phyloP scores from a whole-genome alignment of 768 basidiomycete species.

The Russula sp. region DNA sequence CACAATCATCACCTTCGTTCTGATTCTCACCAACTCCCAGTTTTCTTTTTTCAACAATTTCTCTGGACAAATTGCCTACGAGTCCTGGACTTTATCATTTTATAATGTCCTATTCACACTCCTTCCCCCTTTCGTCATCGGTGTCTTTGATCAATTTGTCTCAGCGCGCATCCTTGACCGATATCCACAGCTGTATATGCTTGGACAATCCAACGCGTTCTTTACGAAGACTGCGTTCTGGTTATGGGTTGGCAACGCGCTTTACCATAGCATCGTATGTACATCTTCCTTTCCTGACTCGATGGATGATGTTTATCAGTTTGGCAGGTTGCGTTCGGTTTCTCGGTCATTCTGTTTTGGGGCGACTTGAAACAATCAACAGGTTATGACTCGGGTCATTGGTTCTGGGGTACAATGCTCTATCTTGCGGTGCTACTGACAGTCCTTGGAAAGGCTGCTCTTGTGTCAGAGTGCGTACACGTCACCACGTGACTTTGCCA shows the following conservation, averaged over 20 bases:
- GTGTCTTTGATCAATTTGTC: conserved; percentile 97
- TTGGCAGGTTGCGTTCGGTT: conserved; percentile 71
- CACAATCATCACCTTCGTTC: conserved; percentile 13
- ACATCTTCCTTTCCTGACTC: neutral
- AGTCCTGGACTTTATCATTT: conserved; percentile 96
- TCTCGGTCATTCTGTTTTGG: conserved; percentile 88
- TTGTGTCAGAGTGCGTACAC: conserved; percentile 87
- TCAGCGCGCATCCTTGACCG: conserved; percentile 93
- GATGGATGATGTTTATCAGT: neutral
- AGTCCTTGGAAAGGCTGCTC: conserved; percentile 92
- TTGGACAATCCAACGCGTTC: conserved; percentile 92
- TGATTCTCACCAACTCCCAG: conserved; percentile 34
- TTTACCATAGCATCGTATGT: conserved; percentile 83
- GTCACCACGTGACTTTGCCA: conserved; percentile 1
- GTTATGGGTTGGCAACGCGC: conserved; percentile 83
- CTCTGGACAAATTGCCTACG: conserved; percentile 96
- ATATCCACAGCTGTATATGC: conserved; percentile 92
- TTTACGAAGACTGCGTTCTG: conserved; percentile 89
- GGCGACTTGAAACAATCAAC: conserved; percentile 77
- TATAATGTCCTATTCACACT: conserved; percentile 97
- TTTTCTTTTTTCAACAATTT: conserved; percentile 99
- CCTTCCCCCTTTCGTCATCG: conserved; percentile 93
- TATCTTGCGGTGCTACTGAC: conserved; percentile 91
- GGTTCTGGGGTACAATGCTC: conserved; percentile 98
- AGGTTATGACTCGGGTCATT: conserved; percentile 86